These are phyloP conservation scores for Fomitopsis pinicola DNA, from an alignment of 1,284 basidiomycete species.

Conservation along the genomic window DNA sequence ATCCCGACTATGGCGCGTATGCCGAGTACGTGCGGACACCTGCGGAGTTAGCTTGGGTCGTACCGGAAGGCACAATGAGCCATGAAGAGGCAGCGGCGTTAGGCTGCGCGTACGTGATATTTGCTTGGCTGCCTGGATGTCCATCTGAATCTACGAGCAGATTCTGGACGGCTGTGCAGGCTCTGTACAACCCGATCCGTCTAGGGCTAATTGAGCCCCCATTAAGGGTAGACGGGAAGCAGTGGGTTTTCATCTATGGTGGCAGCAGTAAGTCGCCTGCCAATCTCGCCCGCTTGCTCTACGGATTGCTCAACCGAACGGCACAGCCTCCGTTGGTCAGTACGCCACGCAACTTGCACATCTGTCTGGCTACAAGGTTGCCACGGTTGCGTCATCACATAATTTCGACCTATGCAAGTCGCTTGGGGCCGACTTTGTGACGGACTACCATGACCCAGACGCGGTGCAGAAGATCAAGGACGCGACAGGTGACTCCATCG, in stretches of 20 bases:
- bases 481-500: conserved; percentile 18
- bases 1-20: conserved; percentile 29
- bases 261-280: conserved; percentile 22
- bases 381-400: conserved; percentile 35
- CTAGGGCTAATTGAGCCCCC: conserved; percentile 24
- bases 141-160: conserved; percentile 6
- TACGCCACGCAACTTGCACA: conserved; percentile 40
- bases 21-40: conserved; percentile 36
- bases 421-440: conserved; percentile 36
- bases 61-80: conserved; percentile 24
- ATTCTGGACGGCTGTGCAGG: conserved; percentile 32
- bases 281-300: neutral
- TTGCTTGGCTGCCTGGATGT: neutral
- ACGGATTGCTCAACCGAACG: neutral
- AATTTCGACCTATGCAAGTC: conserved; percentile 35
- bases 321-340: conserved; percentile 32
- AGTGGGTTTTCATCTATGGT: conserved; percentile 29
- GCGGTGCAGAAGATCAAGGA: conserved; percentile 20
- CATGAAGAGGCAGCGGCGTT: conserved; percentile 36
- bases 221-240: conserved; percentile 9
- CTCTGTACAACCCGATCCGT: conserved; percentile 24
- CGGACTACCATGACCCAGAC: conserved; percentile 26
- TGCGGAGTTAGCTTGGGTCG: conserved; percentile 28
- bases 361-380: conserved; percentile 35
- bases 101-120: conserved; percentile 30